A percentile compares a stretch with the other conserved stretches of the same genome.
Conservation (phyloP, 805 yeast species). For the Wickerhamiella cacticola region DNA sequence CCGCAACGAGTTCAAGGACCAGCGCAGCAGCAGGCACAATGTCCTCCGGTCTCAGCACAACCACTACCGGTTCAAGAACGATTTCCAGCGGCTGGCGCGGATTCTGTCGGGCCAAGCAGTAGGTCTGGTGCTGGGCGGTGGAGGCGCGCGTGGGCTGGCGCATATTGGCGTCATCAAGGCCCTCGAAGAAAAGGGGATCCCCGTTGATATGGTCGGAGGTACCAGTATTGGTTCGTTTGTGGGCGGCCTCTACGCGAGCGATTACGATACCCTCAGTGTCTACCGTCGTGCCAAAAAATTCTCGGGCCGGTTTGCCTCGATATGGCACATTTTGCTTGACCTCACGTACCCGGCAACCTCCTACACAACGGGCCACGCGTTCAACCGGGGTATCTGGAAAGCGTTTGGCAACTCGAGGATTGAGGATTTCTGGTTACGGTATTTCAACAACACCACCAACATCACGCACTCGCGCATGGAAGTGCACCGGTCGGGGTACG, state of each 20-base stretch:
- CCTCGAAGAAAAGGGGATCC: constrained; percentile 81
- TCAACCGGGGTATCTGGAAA: constrained; percentile 96
- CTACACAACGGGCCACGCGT: constrained; percentile 94
- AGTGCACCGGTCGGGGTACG: constrained; percentile 79
- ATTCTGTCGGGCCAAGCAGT: constrained; percentile 85
- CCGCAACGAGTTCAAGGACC: constrained; percentile 19
- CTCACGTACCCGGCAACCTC: constrained; percentile 89
- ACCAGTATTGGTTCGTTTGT: constrained; percentile 94
- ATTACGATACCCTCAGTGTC: constrained; percentile 80
- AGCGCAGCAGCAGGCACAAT: constrained; percentile 17
- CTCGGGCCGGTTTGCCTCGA: constrained; percentile 64
- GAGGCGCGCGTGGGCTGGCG: constrained; percentile 91
- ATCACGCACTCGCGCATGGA: constrained; percentile 94
- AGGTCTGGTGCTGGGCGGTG: constrained; percentile 92
- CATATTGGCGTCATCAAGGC: constrained; percentile 90
- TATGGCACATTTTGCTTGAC: constrained; percentile 78
- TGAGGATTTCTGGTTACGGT: constrained; percentile 91
- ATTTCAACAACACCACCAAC: constrained; percentile 83
- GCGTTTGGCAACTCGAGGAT: constrained; percentile 82
- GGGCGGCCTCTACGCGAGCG: constrained; percentile 89
- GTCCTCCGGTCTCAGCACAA: constrained; percentile 23
- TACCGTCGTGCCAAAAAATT: constrained; percentile 84
- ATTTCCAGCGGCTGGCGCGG: constrained; percentile 80
- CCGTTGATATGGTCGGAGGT: constrained; percentile 89
- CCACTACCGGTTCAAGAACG: constrained; percentile 58